Evolutionary conservation across 2,329 filamentous ascomycete genomes (phyloP), one percentile per base, ranked within the genome.

Genomic region (Verticillium nubilum): DNA sequence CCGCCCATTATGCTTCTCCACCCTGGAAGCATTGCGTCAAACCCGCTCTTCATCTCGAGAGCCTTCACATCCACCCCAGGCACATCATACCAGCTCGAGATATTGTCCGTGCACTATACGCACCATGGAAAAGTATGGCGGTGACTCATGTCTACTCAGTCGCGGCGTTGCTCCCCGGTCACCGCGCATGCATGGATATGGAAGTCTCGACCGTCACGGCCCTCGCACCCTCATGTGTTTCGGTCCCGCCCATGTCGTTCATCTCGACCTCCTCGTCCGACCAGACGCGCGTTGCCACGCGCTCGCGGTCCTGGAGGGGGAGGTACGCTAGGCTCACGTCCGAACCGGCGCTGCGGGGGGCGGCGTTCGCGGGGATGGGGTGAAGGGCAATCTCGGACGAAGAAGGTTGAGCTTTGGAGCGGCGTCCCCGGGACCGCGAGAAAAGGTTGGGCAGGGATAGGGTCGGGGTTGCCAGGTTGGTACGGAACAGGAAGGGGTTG

Each of bases 401-500:
- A 56, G 26, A 35, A 19, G 60, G 65, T 3, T 55, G 59, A 15
- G 59, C 59, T 23, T 58, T 53, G 58, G 69, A 65, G 19, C 59
- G 66, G 4, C 65, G 63, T 1, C 69, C 29, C 2, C 64, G 58
- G 35, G 68, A 64, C 3, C n/a, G 23, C 23, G 47, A 28, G 28
- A 31, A n/a, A 25, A 52, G 26, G 29, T 15, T 17, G 2, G 69
- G 64, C 4, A 67, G 60, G 17, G 61, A 62, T 47, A 73, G 59
- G 25, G 23, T 23, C 5, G 54, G 54, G 15, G 47, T 5, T 59
- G 68, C 66, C 61, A 72, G 60, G 19, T 63, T 66, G n/a, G 71
- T 74, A 54, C 70, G 69, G 65, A 74, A 72, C 50, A 68, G 66
- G 37, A 74, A 73, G 19, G 72, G 71, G 59, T 73, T 74, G 23